Evolutionary conservation across 2,329 filamentous ascomycete species (phyloP).

Genomic region (Aspergillus viridinutans): DNA sequence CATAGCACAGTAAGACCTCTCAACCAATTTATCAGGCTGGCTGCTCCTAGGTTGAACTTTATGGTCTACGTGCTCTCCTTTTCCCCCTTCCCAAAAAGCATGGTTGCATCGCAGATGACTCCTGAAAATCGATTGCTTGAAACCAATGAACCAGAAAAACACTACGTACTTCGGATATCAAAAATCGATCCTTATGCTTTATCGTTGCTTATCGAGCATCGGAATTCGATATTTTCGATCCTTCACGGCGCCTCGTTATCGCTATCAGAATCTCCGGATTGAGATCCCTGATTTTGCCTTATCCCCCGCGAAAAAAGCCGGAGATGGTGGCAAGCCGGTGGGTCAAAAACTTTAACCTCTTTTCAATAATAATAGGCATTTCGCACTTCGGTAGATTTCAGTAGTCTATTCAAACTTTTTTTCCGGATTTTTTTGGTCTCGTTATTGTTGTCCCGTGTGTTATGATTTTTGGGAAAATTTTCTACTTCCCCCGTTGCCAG

Average conservation of each 20-base stretch:
- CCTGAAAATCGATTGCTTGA: neutral
- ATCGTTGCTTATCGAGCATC: conserved; percentile 6
- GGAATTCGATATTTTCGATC: conserved; percentile 1
- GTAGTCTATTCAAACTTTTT: neutral
- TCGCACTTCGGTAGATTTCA: neutral
- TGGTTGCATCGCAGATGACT: neutral
- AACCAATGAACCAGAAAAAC: no score
- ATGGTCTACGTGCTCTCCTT: neutral
- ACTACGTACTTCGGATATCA: neutral
- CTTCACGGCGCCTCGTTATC: neutral
- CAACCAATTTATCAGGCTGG: neutral
- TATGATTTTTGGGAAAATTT: neutral
- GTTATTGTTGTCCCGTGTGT: neutral
- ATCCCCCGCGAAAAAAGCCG: conserved; percentile 26
- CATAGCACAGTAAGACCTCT: neutral
- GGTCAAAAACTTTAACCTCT: neutral
- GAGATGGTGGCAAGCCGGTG: conserved; percentile 7
- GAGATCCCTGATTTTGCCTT: conserved; percentile 10
- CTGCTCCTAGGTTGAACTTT: neutral
- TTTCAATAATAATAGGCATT: neutral
- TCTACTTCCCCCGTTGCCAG: neutral
- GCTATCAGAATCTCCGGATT: conserved; percentile 14
- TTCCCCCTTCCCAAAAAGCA: neutral
- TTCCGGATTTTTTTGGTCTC: neutral
- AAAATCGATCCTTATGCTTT: conserved; percentile 14